These are phyloP conservation scores for Pythium dissimile DNA, from an alignment of 352 stramenopile genomes.

Conservation along the genomic window DNA sequence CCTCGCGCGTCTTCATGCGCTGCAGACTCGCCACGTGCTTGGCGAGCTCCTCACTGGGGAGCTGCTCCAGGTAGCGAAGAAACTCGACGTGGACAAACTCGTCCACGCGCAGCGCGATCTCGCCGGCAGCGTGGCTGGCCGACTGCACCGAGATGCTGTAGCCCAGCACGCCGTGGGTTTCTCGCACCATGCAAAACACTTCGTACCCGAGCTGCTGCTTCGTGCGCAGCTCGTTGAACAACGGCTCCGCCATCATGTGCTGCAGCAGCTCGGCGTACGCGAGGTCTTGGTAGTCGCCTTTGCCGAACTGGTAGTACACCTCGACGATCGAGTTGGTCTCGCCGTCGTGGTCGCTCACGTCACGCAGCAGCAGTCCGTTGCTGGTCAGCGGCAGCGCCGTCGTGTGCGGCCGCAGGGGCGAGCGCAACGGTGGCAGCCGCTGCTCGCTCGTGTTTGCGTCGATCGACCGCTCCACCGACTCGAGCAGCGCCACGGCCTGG, in stretches of 20 bases:
- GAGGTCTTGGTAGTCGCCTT: constrained; percentile 37
- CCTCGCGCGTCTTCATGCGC: constrained; percentile 39
- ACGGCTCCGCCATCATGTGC: constrained; percentile 74
- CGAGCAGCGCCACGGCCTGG: constrained; percentile 34
- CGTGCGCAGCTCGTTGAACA: constrained; percentile 82
- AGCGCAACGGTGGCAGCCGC: constrained; percentile 21
- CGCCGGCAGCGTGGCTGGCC: constrained; percentile 47
- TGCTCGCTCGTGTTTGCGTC: constrained; percentile 14
- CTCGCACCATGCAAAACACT: constrained; percentile 67
- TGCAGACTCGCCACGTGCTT: constrained; percentile 46
- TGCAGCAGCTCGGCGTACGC: constrained; percentile 72
- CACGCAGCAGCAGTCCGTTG: constrained; percentile 57
- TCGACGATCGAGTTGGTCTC: constrained; percentile 82
- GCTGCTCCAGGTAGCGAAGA: constrained; percentile 24
- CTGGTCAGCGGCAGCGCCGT: constrained; percentile 45
- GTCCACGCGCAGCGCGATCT: constrained; percentile 63
- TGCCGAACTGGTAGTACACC: constrained; percentile 82
- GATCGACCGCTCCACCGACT: constrained; percentile 27
- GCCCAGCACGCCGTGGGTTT: constrained; percentile 73
- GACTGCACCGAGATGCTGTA: constrained; percentile 73
- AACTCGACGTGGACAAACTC: constrained; percentile 56
- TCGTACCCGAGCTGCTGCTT: constrained; percentile 83
- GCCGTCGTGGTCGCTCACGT: constrained; percentile 53
- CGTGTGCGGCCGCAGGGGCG: constrained; percentile 35
- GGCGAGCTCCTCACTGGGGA: constrained; percentile 29